Conservation (phyloP, 2,329 filamentous ascomycete genomes). For the Beauveria scarabaeidicola region DNA sequence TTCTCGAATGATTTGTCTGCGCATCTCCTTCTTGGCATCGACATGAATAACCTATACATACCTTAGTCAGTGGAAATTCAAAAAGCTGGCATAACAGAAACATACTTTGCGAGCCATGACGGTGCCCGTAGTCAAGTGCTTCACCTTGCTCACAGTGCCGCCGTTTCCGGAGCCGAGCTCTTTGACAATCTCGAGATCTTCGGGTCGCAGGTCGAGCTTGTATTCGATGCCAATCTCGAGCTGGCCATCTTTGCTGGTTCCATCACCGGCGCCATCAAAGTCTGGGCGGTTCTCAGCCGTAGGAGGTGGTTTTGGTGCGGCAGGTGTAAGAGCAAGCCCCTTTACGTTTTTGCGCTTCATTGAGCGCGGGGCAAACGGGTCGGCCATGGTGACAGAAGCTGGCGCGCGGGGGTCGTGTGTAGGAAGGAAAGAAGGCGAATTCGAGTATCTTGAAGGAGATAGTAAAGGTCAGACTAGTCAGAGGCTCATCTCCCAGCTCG, state of each 20-base stretch:
- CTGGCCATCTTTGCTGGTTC: slow-evolving; percentile 47
- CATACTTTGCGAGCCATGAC: slow-evolving; percentile 94
- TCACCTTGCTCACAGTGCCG: slow-evolving; percentile 96
- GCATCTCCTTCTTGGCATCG: slow-evolving; percentile 93
- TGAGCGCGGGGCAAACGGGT: slow-evolving; percentile 60
- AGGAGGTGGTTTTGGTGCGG: slow-evolving; percentile 61
- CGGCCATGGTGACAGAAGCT: slow-evolving; percentile 42
- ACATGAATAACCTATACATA: slow-evolving; percentile 82
- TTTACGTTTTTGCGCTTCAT: slow-evolving; percentile 99
- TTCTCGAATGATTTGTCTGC: slow-evolving; percentile 93
- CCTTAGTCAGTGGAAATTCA: slow-evolving; percentile 8
- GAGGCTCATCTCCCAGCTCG: slow-evolving; percentile 1
- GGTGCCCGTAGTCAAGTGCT: slow-evolving; percentile 87
- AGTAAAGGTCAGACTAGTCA: background rate
- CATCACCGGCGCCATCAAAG: slow-evolving; percentile 52
- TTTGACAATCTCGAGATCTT: slow-evolving; percentile 87
- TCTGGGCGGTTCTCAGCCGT: slow-evolving; percentile 63
- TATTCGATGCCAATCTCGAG: slow-evolving; percentile 97
- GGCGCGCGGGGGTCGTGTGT: background rate
- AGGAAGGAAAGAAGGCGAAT: slow-evolving; percentile 1
- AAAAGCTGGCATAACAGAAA: background rate
- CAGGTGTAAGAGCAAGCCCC: slow-evolving; percentile 78
- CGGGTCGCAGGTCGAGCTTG: slow-evolving; percentile 81
- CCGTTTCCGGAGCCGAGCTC: slow-evolving; percentile 95
- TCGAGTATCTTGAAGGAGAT: slow-evolving; percentile 1